Percentiles rank a stretch among this genome's conserved stretches.
These are phyloP conservation scores for Ogataea philodendri DNA, from an alignment of 805 yeast species.

Conservation along the genomic window DNA sequence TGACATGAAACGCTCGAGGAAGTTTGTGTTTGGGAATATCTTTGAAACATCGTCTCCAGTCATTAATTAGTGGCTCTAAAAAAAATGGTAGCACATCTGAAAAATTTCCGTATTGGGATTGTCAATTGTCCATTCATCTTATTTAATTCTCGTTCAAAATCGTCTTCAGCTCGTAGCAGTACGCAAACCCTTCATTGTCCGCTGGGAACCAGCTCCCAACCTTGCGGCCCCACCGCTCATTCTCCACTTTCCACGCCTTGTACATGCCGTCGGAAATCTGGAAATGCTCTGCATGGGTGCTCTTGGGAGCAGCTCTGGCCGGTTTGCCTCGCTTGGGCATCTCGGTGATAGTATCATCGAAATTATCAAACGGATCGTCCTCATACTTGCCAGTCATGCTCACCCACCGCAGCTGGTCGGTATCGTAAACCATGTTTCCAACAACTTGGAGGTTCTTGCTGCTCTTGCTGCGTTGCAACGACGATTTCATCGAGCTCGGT, in stretches of 20 bases:
- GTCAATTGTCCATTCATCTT: slow-evolving; percentile 13
- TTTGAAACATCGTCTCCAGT: not conserved
- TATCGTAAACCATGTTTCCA: slow-evolving; percentile 60
- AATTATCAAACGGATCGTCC: slow-evolving; percentile 47
- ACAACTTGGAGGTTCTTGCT: slow-evolving; percentile 40
- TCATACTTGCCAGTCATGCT: slow-evolving; percentile 42
- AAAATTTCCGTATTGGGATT: slow-evolving; percentile 18
- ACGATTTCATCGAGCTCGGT: slow-evolving; percentile 29
- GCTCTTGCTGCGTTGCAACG: slow-evolving; percentile 24
- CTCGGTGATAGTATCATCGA: slow-evolving; percentile 34
- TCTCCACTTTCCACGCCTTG: slow-evolving; percentile 33
- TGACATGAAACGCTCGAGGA: slow-evolving; percentile 1
- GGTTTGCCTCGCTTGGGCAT: slow-evolving; percentile 20
- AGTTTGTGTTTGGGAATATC: too few relatives aligned
- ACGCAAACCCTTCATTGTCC: slow-evolving; percentile 25
- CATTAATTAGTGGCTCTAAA: not conserved
- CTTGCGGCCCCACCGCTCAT: slow-evolving; percentile 35
- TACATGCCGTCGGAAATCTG: slow-evolving; percentile 28
- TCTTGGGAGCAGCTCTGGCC: not conserved
- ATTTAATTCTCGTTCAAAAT: slow-evolving; percentile 28
- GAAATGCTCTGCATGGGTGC: slow-evolving; percentile 20
- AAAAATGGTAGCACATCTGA: slow-evolving; percentile 10
- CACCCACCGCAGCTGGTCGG: slow-evolving; percentile 58
- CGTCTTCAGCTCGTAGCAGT: slow-evolving; percentile 32
- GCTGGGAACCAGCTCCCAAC: slow-evolving; percentile 38